Conservation (phyloP, 2,329 filamentous ascomycete genomes). For the Trichophyton benhamiae region DNA sequence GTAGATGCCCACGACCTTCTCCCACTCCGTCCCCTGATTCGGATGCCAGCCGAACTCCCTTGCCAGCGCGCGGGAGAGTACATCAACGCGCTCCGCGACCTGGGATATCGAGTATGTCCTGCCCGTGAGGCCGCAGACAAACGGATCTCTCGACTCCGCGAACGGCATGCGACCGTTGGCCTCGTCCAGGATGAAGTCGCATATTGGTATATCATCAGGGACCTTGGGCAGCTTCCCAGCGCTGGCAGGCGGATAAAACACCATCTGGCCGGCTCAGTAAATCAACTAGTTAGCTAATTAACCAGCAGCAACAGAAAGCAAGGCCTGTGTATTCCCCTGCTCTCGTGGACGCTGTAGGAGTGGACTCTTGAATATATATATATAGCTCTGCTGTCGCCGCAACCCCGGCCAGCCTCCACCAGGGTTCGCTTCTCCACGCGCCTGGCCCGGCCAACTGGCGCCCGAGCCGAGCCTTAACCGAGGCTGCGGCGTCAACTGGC, state of each 20-base stretch:
- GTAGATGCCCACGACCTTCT: conserved; percentile 66
- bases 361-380: not conserved
- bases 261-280: conserved; percentile 27
- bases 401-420: not conserved
- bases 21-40: conserved; percentile 63
- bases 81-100: conserved; percentile 53
- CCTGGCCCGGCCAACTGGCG: not conserved
- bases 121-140: conserved; percentile 63
- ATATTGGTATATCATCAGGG: conserved; percentile 62
- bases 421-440: not conserved
- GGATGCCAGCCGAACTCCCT: conserved; percentile 60
- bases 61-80: conserved; percentile 54
- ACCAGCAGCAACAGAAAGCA: no score
- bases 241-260: conserved; percentile 33
- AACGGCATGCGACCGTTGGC: conserved; percentile 54
- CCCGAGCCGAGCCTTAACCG: conserved; percentile 2
- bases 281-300: not conserved
- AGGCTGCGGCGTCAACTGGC: not conserved
- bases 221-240: conserved; percentile 39
- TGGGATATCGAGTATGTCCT: conserved; percentile 52
- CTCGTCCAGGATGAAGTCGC: conserved; percentile 66
- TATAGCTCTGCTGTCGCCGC: not conserved
- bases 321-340: no score
- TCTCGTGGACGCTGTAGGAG: not conserved
- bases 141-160: conserved; percentile 54